Conservation (phyloP, 441 rosid species). For the Populus hybrid region DNA sequence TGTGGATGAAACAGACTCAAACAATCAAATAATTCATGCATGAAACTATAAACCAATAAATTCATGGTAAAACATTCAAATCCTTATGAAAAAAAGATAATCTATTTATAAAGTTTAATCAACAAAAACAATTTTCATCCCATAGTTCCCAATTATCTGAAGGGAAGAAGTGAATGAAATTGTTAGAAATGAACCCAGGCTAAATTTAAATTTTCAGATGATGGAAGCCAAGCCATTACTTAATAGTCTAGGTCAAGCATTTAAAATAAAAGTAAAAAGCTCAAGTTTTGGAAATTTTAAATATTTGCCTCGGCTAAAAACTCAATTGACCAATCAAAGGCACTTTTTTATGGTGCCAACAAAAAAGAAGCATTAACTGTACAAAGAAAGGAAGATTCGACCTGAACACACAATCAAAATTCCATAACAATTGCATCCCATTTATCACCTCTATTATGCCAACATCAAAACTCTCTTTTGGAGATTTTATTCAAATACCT, state of each 20-base stretch:
- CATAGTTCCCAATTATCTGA: neutral
- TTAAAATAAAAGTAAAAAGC: neutral
- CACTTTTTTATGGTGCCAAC: neutral
- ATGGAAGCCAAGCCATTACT: neutral
- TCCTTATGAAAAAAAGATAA: neutral
- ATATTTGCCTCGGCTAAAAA: neutral
- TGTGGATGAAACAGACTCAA: neutral
- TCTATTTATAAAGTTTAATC: neutral
- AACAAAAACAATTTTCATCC: neutral
- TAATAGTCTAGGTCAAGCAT: neutral
- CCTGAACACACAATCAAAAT: neutral
- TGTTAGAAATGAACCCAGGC: neutral
- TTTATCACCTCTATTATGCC: neutral
- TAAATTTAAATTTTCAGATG: neutral
- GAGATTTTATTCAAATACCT: neutral
- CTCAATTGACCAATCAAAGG: neutral
- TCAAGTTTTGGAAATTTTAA: neutral
- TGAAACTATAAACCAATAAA: neutral
- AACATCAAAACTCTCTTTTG: neutral
- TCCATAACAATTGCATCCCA: neutral
- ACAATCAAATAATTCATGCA: neutral
- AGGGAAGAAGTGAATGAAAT: neutral
- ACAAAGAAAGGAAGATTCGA: neutral
- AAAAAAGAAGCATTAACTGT: neutral
- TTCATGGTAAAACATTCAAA: neutral